Evolutionary conservation across 2,329 filamentous ascomycete species (phyloP), one percentile per base, ranked within the genome.

Genomic region (Leptodontidium sp.): DNA sequence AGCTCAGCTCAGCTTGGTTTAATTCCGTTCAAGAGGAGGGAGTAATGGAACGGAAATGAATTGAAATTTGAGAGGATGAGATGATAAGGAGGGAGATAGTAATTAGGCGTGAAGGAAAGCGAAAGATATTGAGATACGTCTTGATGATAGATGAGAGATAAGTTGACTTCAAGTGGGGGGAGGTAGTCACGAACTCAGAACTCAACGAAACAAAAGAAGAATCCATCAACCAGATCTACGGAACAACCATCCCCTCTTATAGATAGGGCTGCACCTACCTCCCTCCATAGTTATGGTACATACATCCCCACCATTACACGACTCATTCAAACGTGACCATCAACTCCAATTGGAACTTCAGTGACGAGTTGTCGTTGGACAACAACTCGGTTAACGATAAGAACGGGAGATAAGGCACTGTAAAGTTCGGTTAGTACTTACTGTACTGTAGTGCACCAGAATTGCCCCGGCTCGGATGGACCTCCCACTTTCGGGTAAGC

Each of bases 331-430:
- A 11, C 29, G 9, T 55, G 15, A 14, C 4, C 26, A 17, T 35
- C 29, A 15, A 35, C 38, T 9, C 4, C 15, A 35, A 21, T 21
- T 21, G 21, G 21, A 21, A 15, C 52, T 35, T 26, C 29, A 29
- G 14, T n/a, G 9, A 40, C 40, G 55, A 58, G 32, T 24, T 40
- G 35, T 58, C 35, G 55, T 58, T 58, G 55, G n/a, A 24, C n/a
- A 58, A 43, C 45, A 58, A 38, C 21, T 43, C 35, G 32, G 29
- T 52, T 53, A 63, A 32, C 47, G 47, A 63, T 64, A 61, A 29
- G 43, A 32, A 32, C 7, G 50, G 49, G 38, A 40, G 61, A 52
- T 53, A 24, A 65, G 45, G 45, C 38, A 32, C 3, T 3, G 29
- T 6, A 32, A 32, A 6, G 29, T 32, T 32, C 29, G 29, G 29